These are phyloP conservation scores for Rhododendron griersonianum DNA, from an alignment of 148 eudicot species.

Conservation along the genomic window DNA sequence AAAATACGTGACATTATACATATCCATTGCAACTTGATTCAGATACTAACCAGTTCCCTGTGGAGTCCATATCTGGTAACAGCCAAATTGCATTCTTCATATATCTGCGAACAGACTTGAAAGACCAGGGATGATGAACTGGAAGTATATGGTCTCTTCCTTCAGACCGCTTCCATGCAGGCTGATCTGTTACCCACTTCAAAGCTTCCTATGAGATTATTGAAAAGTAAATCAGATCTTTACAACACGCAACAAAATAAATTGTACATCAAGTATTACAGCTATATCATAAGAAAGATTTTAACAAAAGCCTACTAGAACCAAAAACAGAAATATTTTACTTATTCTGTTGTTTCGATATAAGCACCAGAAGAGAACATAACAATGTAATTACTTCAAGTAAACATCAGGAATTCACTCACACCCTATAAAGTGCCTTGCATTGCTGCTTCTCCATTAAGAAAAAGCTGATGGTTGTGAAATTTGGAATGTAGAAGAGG, in stretches of 20 bases:
- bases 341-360: background rate
- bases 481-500: constrained; percentile 85
- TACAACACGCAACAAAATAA: background rate
- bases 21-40: background rate
- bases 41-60: constrained; percentile 77
- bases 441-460: constrained; percentile 89
- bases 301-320: background rate
- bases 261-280: background rate
- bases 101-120: constrained; percentile 78
- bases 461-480: constrained; percentile 93
- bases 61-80: constrained; percentile 98
- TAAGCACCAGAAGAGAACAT: background rate
- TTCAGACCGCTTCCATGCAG: constrained; percentile 79
- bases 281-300: background rate
- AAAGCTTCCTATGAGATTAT: constrained; percentile 63
- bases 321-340: background rate
- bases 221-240: background rate
- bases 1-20: background rate
- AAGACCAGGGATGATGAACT: constrained; percentile 26
- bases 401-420: constrained; percentile 56
- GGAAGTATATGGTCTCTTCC: no score
- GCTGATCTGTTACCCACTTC: constrained; percentile 95
- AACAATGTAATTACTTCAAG: background rate
- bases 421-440: constrained; percentile 99
- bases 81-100: constrained; percentile 91